Percentiles rank a stretch among this genome's conserved stretches.
Evolutionary conservation across 257 asterid genomes (phyloP).

Genomic region (Oldenlandia corymbosa): DNA sequence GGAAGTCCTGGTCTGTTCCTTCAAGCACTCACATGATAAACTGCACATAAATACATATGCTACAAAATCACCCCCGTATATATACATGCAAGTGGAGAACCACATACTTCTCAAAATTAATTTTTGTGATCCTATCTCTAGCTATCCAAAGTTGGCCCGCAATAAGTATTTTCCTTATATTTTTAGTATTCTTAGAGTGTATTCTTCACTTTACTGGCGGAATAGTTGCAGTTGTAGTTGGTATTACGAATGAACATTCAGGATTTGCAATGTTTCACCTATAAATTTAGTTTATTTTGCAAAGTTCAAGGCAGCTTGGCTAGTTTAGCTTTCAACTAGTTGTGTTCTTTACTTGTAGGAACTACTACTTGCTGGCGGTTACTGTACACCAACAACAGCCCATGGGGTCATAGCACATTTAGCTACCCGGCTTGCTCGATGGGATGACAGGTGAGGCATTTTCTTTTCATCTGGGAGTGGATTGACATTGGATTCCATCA

Average conservation of each 20-base stretch:
- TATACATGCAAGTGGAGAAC: neutral
- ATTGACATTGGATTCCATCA: neutral
- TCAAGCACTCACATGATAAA: too few species aligned
- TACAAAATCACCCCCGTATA: neutral
- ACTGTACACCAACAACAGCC: slow-evolving; percentile 66
- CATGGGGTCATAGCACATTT: slow-evolving; percentile 73
- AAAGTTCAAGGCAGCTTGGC: neutral
- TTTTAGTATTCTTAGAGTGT: neutral
- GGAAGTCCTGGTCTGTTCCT: slow-evolving; percentile 83
- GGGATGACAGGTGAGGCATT: slow-evolving; percentile 88
- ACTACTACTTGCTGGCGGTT: slow-evolving; percentile 76
- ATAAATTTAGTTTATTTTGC: neutral
- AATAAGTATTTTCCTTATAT: neutral
- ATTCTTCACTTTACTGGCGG: neutral
- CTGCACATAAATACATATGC: too few species aligned
- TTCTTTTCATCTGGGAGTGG: slow-evolving; percentile 2
- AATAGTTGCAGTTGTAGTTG: neutral
- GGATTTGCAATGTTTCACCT: neutral
- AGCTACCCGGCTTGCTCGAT: slow-evolving; percentile 86
- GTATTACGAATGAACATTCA: neutral
- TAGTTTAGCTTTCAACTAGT: neutral
- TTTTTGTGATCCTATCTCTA: neutral
- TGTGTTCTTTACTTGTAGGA: slow-evolving; percentile 39
- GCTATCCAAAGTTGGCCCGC: neutral
- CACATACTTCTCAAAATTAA: neutral